Evolutionary conservation across 2,329 filamentous ascomycete genomes (phyloP).

Genomic region (Trichoderma polysporum): DNA sequence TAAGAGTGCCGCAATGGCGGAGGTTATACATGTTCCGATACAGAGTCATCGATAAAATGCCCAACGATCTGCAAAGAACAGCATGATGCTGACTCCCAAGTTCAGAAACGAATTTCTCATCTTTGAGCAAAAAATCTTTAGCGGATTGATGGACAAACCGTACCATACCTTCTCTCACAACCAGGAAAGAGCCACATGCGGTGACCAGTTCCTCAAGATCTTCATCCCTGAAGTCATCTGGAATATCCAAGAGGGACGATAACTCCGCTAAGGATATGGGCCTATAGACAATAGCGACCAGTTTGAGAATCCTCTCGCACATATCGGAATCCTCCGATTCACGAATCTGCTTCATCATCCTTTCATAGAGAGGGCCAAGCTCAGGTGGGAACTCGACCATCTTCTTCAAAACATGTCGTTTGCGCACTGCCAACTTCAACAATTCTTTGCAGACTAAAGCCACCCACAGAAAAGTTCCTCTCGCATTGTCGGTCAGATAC

Average conservation of each 20-base stretch:
- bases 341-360: constrained; percentile 39
- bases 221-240: background rate
- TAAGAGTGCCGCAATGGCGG: background rate
- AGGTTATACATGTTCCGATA: constrained; percentile 31
- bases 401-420: constrained; percentile 22
- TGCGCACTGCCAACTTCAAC: background rate
- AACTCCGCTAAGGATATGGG: constrained; percentile 38
- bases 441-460: constrained; percentile 25
- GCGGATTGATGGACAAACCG: constrained; percentile 45
- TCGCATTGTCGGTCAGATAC: constrained; percentile 32
- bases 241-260: background rate
- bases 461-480: constrained; percentile 36
- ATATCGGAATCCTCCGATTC: constrained; percentile 30
- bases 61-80: background rate
- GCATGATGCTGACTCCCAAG: background rate
- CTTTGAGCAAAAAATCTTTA: constrained; percentile 41
- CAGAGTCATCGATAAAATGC: constrained; percentile 18
- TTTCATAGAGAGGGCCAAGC: constrained; percentile 38
- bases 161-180: constrained; percentile 32
- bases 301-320: constrained; percentile 37
- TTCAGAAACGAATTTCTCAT: constrained; percentile 28
- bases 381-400: constrained; percentile 35
- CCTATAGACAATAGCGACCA: constrained; percentile 32
- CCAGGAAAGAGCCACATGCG: constrained; percentile 43
- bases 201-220: constrained; percentile 6